Evolutionary conservation across 2,329 filamentous ascomycete genomes (phyloP), one percentile per base, ranked within the genome.

Genomic region (Aspergillus clavatus): DNA sequence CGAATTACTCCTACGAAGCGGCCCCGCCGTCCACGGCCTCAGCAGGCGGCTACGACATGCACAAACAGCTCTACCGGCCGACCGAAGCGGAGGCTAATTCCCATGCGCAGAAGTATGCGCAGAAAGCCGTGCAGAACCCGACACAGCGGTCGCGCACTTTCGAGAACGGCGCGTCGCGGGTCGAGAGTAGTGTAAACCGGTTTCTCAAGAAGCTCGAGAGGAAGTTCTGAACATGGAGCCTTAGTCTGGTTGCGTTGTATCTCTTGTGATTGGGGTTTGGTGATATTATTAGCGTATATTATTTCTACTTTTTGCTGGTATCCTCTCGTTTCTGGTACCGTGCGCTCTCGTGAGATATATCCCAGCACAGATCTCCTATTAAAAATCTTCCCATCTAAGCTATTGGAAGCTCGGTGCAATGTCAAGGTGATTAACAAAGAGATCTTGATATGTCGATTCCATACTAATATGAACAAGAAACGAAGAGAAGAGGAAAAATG

Each of bases 181-280:
- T 72, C 40, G 72, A 74, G 48, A 69, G 65, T 49, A 62, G 66
- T 4, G 65, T 73, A 16, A 72, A 72, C 47, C 62, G 66, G 22
- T 70, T 72, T 38, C 60, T 74, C 42, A 73, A 70, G 61, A 72
- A 66, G 52, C 53, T 74, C 40, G 71, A 73, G 54, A 74, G 72
- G 57, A 67, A 49, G 44, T 43, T 68, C 28, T 66, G 38, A 43
- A 18, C 7, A n/a, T n/a, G n/a, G n/a, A n/a, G n/a, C n/a, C n/a
- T n/a, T n/a, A n/a, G n/a, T n/a, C n/a, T n/a, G n/a, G n/a, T n/a
- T n/a, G n/a, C n/a, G n/a, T n/a, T n/a, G n/a, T n/a, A n/a, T n/a
- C n/a, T n/a, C n/a, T n/a, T n/a, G n/a, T n/a, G n/a, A n/a, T n/a
- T n/a, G n/a, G n/a, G n/a, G n/a, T n/a, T n/a, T n/a, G n/a, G n/a